Conservation (phyloP, 345 rosid genomes). For the Gossypium australe region DNA sequence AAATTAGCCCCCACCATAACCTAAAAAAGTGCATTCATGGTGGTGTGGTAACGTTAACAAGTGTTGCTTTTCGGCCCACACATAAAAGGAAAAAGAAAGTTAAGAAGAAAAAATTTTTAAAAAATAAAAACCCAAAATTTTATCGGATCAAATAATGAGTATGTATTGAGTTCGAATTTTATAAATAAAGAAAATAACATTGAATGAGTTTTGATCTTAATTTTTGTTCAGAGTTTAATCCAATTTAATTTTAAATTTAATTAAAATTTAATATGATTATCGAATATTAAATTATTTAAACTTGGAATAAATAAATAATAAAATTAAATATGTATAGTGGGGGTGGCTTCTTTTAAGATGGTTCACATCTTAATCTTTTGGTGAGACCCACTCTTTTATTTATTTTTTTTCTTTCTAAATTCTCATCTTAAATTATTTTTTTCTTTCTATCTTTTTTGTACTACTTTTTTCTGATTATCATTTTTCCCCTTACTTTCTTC, state of each 20-base stretch:
- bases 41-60: neutral
- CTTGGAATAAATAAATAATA: too few species aligned
- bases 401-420: constrained; percentile 9
- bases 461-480: too few species aligned
- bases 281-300: fast-evolving
- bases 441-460: neutral
- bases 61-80: constrained; percentile 21
- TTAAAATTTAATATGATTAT: too few species aligned
- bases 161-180: too few species aligned
- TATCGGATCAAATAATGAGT: too few species aligned
- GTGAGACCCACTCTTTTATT: constrained; percentile 40
- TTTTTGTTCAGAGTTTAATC: fast-evolving
- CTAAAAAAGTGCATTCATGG: neutral
- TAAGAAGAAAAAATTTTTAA: neutral
- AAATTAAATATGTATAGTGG: neutral
- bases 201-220: too few species aligned
- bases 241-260: too few species aligned
- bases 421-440: neutral
- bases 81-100: neutral
- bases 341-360: constrained; percentile 18
- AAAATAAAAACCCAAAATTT: too few species aligned
- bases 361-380: constrained; percentile 49
- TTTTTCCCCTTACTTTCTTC: neutral
- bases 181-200: too few species aligned
- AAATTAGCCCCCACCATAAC: neutral